A percentile compares a stretch with the other conserved stretches of the same genome.
Evolutionary conservation across 139 green algal species (phyloP).

Genomic region (Yamagishiella unicocca): DNA sequence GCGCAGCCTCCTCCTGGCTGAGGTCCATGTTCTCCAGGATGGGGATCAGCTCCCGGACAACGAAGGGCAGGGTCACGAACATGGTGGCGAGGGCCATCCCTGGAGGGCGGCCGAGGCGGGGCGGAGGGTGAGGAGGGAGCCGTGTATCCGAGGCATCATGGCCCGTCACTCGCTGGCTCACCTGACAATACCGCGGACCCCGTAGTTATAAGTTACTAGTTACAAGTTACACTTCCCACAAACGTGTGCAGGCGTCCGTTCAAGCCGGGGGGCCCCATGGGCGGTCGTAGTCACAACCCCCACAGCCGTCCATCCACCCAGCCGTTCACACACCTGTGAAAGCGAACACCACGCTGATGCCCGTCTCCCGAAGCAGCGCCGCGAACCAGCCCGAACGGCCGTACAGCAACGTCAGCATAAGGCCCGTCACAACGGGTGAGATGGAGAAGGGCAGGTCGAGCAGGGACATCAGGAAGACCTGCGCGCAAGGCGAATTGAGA

Average conservation of each 20-base stretch:
- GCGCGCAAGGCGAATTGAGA: background rate
- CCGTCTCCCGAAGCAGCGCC: slow-evolving; percentile 71
- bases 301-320: no score
- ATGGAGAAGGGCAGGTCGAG: slow-evolving; percentile 94
- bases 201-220: no score
- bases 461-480: slow-evolving; percentile 79
- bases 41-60: slow-evolving; percentile 90
- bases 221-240: no score
- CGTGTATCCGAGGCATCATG: background rate
- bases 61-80: slow-evolving; percentile 93
- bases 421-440: slow-evolving; percentile 88
- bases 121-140: background rate
- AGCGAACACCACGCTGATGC: slow-evolving; percentile 89
- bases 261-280: no score
- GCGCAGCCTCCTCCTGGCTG: slow-evolving; percentile 88
- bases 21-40: slow-evolving; percentile 88
- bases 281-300: no score
- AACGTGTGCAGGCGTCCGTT: no score
- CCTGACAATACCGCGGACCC: no score
- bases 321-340: slow-evolving; percentile 76
- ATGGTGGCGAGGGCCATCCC: slow-evolving; percentile 90
- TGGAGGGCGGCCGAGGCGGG: slow-evolving; percentile 20
- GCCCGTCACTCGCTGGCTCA: background rate
- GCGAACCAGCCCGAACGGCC: slow-evolving; percentile 90
- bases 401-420: slow-evolving; percentile 93